phyloP scores from a whole-genome alignment of 164 flowering plant genomes.

The Santalum album region DNA sequence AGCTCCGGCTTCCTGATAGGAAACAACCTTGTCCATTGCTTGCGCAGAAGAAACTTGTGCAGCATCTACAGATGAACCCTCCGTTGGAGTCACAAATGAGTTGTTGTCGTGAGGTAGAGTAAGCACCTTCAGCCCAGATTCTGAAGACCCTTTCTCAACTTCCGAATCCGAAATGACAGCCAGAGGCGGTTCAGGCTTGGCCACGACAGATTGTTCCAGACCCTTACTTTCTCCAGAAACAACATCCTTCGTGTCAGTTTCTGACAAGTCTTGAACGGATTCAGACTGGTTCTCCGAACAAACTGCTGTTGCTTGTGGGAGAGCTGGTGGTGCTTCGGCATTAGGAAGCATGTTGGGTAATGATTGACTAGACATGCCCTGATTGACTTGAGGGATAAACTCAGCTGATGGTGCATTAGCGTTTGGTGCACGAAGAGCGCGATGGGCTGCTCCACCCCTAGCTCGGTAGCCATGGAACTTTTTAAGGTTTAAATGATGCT shows the following conservation, averaged over 20 bases:
- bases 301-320: background rate
- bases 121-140: background rate
- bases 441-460: conserved; percentile 25
- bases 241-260: background rate
- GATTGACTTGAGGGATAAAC: conserved; percentile 3
- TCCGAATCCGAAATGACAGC: background rate
- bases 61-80: background rate
- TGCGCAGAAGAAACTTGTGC: background rate
- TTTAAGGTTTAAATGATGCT: conserved; percentile 35
- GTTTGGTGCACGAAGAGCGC: conserved; percentile 30
- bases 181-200: background rate
- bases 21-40: background rate
- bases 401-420: conserved; percentile 11
- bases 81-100: background rate
- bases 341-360: background rate
- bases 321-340: background rate
- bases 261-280: background rate
- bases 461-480: conserved; percentile 36
- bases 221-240: background rate
- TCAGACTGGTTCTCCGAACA: background rate
- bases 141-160: background rate
- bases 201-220: background rate
- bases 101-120: no score
- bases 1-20: background rate
- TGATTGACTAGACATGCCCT: background rate